Conservation (phyloP, 495 filamentous ascomycete genomes). For the Aspergillus leporis region DNA sequence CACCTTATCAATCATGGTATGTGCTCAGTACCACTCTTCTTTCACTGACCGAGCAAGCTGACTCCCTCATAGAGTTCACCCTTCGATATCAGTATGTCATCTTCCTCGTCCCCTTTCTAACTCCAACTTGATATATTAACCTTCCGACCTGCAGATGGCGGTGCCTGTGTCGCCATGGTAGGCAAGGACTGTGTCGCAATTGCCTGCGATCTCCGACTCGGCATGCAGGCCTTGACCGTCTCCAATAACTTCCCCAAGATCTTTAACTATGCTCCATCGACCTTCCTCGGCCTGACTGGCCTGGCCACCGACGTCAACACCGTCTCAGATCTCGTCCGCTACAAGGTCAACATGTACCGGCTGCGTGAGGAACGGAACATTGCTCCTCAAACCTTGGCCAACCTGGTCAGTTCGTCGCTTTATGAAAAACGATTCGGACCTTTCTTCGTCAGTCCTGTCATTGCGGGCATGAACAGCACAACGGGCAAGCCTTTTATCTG, state of each 20-base stretch:
- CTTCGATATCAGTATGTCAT: conserved; percentile 81
- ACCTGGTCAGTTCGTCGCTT: conserved; percentile 84
- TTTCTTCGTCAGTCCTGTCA: conserved; percentile 91
- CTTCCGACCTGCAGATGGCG: conserved; percentile 66
- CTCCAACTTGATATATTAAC: conserved; percentile 30
- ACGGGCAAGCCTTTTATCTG: conserved; percentile 95
- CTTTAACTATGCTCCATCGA: conserved; percentile 89
- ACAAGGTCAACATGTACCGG: conserved; percentile 99
- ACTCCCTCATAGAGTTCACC: conserved; percentile 64
- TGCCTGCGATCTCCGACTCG: conserved; percentile 96
- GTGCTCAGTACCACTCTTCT: conserved; percentile 16
- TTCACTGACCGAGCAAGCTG: conserved; percentile 26
- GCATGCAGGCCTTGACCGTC: conserved; percentile 92
- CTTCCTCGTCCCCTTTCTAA: conserved; percentile 11
- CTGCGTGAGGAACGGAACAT: conserved; percentile 96
- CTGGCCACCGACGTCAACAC: conserved; percentile 94
- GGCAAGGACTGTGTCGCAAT: conserved; percentile 99
- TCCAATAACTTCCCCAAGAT: conserved; percentile 99
- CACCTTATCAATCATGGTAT: conserved; percentile 21
- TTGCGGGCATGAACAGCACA: conserved; percentile 91
- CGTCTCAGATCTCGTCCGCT: conserved; percentile 95
- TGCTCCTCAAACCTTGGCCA: conserved; percentile 90
- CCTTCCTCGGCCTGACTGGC: conserved; percentile 95
- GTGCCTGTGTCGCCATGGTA: conserved; percentile 96
- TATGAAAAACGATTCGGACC: conserved; percentile 97